Evolutionary conservation across 306 rosid genomes (phyloP), one percentile per base, ranked within the genome.

Genomic region (Cyclanthera cordifolia): DNA sequence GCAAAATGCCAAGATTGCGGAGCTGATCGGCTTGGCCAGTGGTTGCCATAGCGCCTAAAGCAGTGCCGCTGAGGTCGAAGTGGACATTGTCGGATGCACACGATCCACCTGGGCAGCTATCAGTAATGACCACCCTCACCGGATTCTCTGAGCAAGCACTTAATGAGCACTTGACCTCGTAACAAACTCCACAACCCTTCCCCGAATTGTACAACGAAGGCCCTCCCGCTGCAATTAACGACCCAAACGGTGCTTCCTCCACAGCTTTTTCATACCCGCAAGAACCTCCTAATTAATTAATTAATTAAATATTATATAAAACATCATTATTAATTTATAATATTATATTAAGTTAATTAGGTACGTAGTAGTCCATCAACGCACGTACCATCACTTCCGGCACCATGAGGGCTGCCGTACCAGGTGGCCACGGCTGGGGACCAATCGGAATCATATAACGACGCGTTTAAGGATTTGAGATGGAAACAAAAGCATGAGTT

Each of bases 21-120:
- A 92, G 79, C 45, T 71, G 52, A 24, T 57, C 64, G 21, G 71
- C 85, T 11, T 69, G 66, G 5, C 93, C 89, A 13, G 87, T 69
- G 27, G n/a, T 6, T 4, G 97, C 97, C 97, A 92, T 89, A 79
- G 93, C 87, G 8, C 97, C 90, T 59, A 89, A 92, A 17, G 97
- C 87, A 53, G 66, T 76, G 17, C 96, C 97, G 48, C 97, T 92
- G 70, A 92, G 73, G 74, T 92, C 97, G 66, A 92, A 89, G 61
- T 85, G 95, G 79, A 73, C 80, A 4, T 79, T 3, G 32, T 82
- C 74, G 4, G 86, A 71, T 3, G 78, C 82, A 41, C 96, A 89
- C 0, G 67, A 43, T 16, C 79, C 79, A 3, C 83, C 90, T 0
- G 80, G 89, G 50, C 96, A 89, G 58, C 81, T 80, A 77, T 92